A percentile compares a stretch with the other conserved stretches of the same genome.
phyloP scores from a whole-genome alignment of 2,329 filamentous ascomycete species.

The Coniella vitis region DNA sequence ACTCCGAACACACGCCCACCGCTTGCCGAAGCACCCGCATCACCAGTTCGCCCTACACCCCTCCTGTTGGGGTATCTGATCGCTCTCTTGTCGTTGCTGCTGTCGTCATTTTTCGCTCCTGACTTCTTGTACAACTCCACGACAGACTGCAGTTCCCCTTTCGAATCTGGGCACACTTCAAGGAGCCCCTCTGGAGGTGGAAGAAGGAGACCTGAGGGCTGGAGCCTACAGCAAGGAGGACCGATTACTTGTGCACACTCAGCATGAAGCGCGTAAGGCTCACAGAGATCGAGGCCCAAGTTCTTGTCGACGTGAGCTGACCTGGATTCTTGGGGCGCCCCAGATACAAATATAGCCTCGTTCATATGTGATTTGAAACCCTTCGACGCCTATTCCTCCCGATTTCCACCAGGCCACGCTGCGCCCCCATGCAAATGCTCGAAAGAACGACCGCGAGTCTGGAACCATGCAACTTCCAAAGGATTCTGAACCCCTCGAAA shows the following conservation, averaged over 20 bases:
- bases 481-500: slow-evolving; percentile 37
- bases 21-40: background rate
- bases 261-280: slow-evolving; percentile 16
- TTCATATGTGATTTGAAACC: slow-evolving; percentile 11
- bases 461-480: slow-evolving; percentile 49
- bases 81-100: background rate
- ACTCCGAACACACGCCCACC: slow-evolving; percentile 1
- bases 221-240: slow-evolving; percentile 4
- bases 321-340: background rate
- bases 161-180: background rate
- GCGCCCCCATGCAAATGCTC: slow-evolving; percentile 39
- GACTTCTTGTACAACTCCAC: background rate
- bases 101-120: background rate
- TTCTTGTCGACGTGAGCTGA: background rate
- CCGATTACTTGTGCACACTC: slow-evolving; percentile 1
- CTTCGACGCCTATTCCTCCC: background rate
- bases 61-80: background rate
- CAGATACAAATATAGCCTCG: slow-evolving; percentile 5
- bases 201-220: background rate
- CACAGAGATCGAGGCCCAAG: background rate
- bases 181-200: background rate
- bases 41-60: background rate
- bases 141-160: background rate
- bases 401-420: slow-evolving; percentile 6
- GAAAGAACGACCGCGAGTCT: slow-evolving; percentile 50